Evolutionary conservation across 2,329 filamentous ascomycete species (phyloP), one percentile per base, ranked within the genome.

Genomic region (Verticillium isaacii): DNA sequence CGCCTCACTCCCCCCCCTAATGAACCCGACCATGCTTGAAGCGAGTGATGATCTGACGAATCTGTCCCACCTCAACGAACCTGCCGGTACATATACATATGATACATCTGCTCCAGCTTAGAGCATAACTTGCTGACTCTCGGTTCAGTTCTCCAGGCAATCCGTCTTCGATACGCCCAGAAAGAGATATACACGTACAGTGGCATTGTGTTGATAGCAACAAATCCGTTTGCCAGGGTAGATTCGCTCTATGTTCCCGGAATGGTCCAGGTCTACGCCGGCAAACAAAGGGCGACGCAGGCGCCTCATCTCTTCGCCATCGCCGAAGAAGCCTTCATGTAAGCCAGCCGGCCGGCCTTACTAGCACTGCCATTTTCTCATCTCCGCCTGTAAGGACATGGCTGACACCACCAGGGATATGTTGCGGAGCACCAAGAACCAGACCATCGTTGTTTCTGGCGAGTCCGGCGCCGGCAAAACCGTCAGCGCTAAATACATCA

Each of bases 131-230:
- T n/a, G 36, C 57, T 65, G 52, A 62, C 63, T 56, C 54, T 63
- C 58, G 62, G 56, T 34, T 63, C 75, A 96, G 96, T 99, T 64
- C 82, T 99, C 66, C 95, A 99, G 83, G 95, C 95, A 61, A 99
- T 99, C 77, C 93, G 93, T 74, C 85, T 99, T 73, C 92, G 95
- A 75, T 99, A 99, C 80, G 85, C 91, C 66, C 95, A 99, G 77
- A 98, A 98, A 79, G 95, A 99, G 77, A 99, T 99, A 72, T 99
- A 99, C 83, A 99, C 95, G 72, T 99, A 99, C 82, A 97, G 92
- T 75, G 95, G 95, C 74, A 98, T 99, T 73, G 95, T 99, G 67
- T 84, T 99, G 69, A 99, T 99, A 80, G 95, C 95, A 66, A 96
- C 95, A 66, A 99, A 99, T 79, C 95, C 95, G 25, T 99, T 99